Base-by-base conservation (phyloP, 306 rosid species). In the Crotalaria pallida region DNA sequence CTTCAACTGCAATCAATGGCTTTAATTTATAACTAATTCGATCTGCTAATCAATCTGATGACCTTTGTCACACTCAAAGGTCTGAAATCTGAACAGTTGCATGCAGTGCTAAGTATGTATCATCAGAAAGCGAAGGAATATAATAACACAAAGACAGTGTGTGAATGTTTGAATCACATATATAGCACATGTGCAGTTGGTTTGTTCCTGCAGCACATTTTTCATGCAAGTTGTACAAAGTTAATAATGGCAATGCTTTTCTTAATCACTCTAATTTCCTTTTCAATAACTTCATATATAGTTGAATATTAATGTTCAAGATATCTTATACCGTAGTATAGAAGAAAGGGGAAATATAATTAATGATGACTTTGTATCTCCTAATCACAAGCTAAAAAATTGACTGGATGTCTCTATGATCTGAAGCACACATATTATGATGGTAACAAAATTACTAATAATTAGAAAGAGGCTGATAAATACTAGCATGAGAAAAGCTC, bases 1-100 rank as follows among this genome's bases (percentile, higher is more conserved):
- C n/a, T 69, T 81, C 31, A 87, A 81, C 77, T 80, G 64, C 80
- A 89, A 93, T 59, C 82, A 82, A 86, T 73, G 87, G 89, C 59
- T 93, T 74, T 53, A 41, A 41, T 41, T 41, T 41, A n/a, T n/a
- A 87, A 84, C 83, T 78, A 79, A 10, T 74, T 78, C n/a, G n/a
- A n/a, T n/a, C 56, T 74, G 77, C 80, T 86, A 53, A 76, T 64
- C 68, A 60, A 10, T 55, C 12, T 17, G 47, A 74, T 17, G 47
- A 74, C 58, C 76, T 77, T 69, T 53, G 78, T 74, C 64, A 68
- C 74, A 55, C 53, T 64, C 56, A 50, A 66, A 60, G 62, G 45
- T 58, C 60, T 69, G 16, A 15, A 19, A 24, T 58, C 60, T 60
- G 16, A 15, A 27, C 34, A 51, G 52, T 43, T 53, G 22, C 47